These are phyloP conservation scores for Epichloe amarillans DNA, from an alignment of 2,329 filamentous ascomycete species.

Conservation along the genomic window DNA sequence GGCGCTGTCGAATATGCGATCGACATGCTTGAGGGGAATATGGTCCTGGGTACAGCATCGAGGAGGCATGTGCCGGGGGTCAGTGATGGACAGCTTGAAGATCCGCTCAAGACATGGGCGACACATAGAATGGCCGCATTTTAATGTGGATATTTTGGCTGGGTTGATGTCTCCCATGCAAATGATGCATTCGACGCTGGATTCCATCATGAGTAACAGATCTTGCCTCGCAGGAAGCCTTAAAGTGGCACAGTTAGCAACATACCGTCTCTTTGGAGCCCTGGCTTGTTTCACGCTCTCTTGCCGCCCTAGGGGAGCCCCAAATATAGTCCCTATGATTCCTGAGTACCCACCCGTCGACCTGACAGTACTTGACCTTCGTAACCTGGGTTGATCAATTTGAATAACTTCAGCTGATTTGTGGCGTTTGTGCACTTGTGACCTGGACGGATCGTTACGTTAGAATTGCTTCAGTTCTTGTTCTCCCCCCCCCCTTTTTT, in stretches of 20 bases:
- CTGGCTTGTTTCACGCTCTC: conserved; percentile 10
- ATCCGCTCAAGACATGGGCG: conserved; percentile 58
- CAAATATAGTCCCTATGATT: conserved; percentile 16
- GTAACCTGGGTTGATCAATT: conserved; percentile 5
- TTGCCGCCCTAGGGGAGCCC: conserved; percentile 13
- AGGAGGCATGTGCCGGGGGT: conserved; percentile 74
- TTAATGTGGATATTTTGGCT: conserved; percentile 53
- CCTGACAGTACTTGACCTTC: conserved; percentile 8
- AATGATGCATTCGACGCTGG: conserved; percentile 56
- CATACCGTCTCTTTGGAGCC: conserved; percentile 8
- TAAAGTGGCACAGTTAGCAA: background rate
- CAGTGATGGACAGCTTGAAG: conserved; percentile 63
- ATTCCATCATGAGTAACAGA: conserved; percentile 6
- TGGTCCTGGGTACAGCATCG: conserved; percentile 61
- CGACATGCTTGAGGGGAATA: conserved; percentile 65
- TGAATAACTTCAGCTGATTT: conserved; percentile 10
- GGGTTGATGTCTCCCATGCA: conserved; percentile 57
- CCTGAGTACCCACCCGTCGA: conserved; percentile 11
- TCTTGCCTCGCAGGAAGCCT: background rate
- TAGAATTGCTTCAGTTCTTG: background rate
- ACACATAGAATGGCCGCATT: conserved; percentile 75
- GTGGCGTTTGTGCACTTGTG: conserved; percentile 6
- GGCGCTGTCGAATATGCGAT: conserved; percentile 54
- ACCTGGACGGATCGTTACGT: conserved; percentile 3
- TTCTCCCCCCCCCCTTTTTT: background rate